Base-by-base conservation (phyloP, 1,284 basidiomycete species). In the Heliocybe sulcata region DNA sequence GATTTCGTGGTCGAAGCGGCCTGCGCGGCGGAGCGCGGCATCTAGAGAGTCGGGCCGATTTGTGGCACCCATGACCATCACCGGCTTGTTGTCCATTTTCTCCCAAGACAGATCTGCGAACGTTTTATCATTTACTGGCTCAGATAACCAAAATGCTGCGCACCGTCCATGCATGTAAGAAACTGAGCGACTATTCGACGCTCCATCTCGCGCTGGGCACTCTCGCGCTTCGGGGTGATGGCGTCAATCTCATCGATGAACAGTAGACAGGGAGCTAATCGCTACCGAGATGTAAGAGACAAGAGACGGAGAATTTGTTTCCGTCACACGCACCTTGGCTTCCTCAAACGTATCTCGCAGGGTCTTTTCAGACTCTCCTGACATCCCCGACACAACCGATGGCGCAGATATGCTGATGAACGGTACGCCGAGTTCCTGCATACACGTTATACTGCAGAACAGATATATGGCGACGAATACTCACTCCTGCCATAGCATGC, bases 241-340 rank as follows among this genome's bases (percentile, higher is more conserved):
- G 96, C 94, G 65, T 99, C 96, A 33, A 99, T 97, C 69, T 98
- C 96, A 69, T 99, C 96, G 51, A 98, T 91, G 72, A 98, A 98
- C 2, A 97, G 71, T 1, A 98, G 73, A 63, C 92, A 95, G 0
- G 94, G 94, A 0, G 94, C 93, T 20, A 90, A 77, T 62, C 88
- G 83, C 92, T 94, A 62, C 1, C 33, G 23, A 49, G 47, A 22
- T 16, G 6, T 52, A 9, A 29, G 16, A 6, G 51, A 52, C 27
- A 11, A 4, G 23, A 0, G 12, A 6, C 2, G 10, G 22, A 29
- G 23, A 29, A 19, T 29, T 14, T n/a, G n/a, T 26, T 33, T 54
- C 11, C 35, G 49, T 25, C 23, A 22, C 57, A 68, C 77, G 16
- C 35, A 89, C 91, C 71, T 92, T 94, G 4, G 94, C 94, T 69